Base-by-base conservation (phyloP, 2,329 filamentous ascomycete genomes). In the Juglanconis sp. region DNA sequence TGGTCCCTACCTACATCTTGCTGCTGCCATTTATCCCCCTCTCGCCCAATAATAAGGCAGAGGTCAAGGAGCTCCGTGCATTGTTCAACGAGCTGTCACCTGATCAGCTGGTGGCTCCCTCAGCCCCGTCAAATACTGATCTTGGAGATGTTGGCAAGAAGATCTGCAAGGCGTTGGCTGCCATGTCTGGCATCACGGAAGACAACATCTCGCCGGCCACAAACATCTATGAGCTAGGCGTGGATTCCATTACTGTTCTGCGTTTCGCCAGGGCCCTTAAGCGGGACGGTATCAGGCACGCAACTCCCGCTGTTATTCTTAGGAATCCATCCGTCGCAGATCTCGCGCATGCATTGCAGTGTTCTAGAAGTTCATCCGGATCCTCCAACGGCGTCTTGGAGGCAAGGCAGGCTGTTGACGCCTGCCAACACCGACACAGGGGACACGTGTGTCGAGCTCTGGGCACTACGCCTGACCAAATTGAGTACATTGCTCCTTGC, bases 41-140 rank as follows among this genome's bases (percentile, higher is more conserved):
- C 0, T 96, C 91, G 1, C 78, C 90, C 6, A 97, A 96, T 72
- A 96, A 96, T 73, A 97, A 97, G 70, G 88, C 89, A 0, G 92
- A 97, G 67, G 80, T 81, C 6, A 94, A 89, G 68, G 78, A 80
- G 40, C 74, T 97, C 3, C 87, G 83, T 60, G 73, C 75, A 0
- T 73, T 96, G 1, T 96, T 94, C 68, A 74, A 82, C 9, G 74
- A 77, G 0, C 70, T 94, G 3, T 80, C 82, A 0, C 74, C 82
- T 0, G 83, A 86, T 38, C 77, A 87, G 8, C 75, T 96, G 24
- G 85, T 91, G 63, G 74, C 74, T 1, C 73, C 90, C 4, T 79
- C 80, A 1, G 68, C 73, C 35, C 63, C 73, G 58, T 63, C 66
- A 36, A 63, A 55, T 6, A 56, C 30, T 13, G 62, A 11, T 32